phyloP scores from a whole-genome alignment of 257 asterid species.

The Nicotiana attenuata region DNA sequence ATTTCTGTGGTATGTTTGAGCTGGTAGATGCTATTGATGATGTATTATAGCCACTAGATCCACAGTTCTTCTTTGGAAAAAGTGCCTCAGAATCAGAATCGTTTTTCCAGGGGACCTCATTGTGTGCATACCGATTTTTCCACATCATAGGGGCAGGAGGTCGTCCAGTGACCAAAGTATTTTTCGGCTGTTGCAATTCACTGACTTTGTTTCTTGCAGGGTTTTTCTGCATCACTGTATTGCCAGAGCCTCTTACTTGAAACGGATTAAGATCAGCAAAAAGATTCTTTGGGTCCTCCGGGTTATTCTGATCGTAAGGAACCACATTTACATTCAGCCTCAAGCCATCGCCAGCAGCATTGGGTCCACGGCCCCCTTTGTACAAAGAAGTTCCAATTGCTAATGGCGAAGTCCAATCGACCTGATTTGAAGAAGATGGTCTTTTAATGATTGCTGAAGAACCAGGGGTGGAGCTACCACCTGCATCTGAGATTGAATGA shows the following conservation, averaged over 20 bases:
- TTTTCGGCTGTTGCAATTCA: slow-evolving; percentile 48
- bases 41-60: slow-evolving; percentile 32
- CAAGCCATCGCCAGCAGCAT: slow-evolving; percentile 51
- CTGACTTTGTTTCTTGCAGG: slow-evolving; percentile 44
- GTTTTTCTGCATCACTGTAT: slow-evolving; percentile 41
- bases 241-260: slow-evolving; percentile 74
- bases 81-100: slow-evolving; percentile 38
- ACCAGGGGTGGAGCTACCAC: slow-evolving; percentile 46
- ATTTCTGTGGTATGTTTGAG: slow-evolving; percentile 31
- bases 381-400: slow-evolving; percentile 55
- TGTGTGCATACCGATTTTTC: slow-evolving; percentile 59
- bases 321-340: slow-evolving; percentile 65
- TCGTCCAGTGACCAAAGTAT: slow-evolving; percentile 33
- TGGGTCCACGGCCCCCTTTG: slow-evolving; percentile 78
- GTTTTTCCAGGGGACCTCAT: slow-evolving; percentile 54
- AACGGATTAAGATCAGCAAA: slow-evolving; percentile 97
- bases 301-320: slow-evolving; percentile 54
- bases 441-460: slow-evolving; percentile 50
- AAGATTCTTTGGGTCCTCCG: slow-evolving; percentile 75
- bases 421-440: slow-evolving; percentile 41
- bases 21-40: slow-evolving; percentile 47
- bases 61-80: slow-evolving; percentile 37
- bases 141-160: slow-evolving; percentile 75
- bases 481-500: slow-evolving; percentile 30
- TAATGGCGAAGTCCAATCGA: slow-evolving; percentile 47